These are phyloP conservation scores for Manihot esculenta DNA, from an alignment of 441 rosid species.

Conservation along the genomic window DNA sequence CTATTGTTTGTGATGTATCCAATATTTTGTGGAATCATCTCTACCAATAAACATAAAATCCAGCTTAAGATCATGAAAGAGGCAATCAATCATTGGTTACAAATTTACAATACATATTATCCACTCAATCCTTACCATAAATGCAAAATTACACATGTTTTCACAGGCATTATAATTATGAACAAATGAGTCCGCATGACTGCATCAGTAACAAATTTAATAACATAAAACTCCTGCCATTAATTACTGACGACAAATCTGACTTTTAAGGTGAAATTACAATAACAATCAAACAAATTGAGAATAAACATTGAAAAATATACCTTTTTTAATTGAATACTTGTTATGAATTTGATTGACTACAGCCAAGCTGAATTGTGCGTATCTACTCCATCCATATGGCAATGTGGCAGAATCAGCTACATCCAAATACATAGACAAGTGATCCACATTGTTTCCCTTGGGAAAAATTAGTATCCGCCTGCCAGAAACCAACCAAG, in stretches of 20 bases:
- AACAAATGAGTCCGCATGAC: not conserved
- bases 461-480: conserved; percentile 81
- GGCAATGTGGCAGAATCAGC: conserved; percentile 74
- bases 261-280: not conserved
- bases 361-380: conserved; percentile 83
- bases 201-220: conserved; percentile 7
- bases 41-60: not conserved
- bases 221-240: not conserved
- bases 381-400: conserved; percentile 93
- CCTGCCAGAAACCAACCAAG: conserved; percentile 48
- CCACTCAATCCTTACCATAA: not conserved
- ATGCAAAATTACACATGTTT: not conserved
- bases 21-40: not conserved
- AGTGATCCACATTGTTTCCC: conserved; percentile 94
- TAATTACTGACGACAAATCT: not conserved
- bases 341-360: conserved; percentile 68
- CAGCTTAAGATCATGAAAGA: not conserved
- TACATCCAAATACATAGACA: conserved; percentile 94
- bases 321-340: conserved; percentile 87
- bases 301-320: conserved; percentile 3
- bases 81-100: not conserved
- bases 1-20: not conserved
- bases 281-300: conserved; percentile 5
- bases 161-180: not conserved
- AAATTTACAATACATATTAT: not conserved